A percentile compares a stretch with the other conserved stretches of the same genome.
These are phyloP conservation scores for Cryptosporidium viatorum DNA, from an alignment of 169 alveolate species.

Conservation along the genomic window DNA sequence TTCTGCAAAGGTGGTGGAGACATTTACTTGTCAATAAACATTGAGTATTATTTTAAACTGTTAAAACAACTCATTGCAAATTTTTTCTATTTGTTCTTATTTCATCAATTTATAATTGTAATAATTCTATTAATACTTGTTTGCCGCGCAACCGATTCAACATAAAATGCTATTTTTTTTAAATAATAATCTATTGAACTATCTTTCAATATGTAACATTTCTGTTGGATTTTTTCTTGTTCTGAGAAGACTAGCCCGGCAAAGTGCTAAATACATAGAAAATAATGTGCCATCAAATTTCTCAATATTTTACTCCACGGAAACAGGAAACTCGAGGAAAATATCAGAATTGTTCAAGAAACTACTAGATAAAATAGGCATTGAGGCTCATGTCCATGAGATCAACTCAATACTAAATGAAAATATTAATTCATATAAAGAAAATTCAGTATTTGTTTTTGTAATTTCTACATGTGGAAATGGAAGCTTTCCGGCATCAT, in stretches of 20 bases:
- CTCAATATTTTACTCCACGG: constrained; percentile 49
- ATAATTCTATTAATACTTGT: neutral
- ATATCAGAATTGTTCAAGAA: constrained; percentile 13
- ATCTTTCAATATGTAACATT: constrained; percentile 31
- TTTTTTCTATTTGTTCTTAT: too few species aligned
- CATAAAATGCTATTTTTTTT: neutral
- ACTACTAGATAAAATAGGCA: neutral
- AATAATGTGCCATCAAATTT: neutral
- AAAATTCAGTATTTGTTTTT: neutral
- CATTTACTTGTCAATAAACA: neutral
- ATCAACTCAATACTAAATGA: constrained; percentile 3
- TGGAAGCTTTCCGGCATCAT: constrained; percentile 45
- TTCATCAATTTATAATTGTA: too few species aligned
- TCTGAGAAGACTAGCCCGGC: neutral
- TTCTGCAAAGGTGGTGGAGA: constrained; percentile 72
- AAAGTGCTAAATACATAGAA: neutral
- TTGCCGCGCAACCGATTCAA: neutral
- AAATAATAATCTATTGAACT: neutral
- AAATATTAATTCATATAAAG: too few species aligned
- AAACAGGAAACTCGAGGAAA: constrained; percentile 61
- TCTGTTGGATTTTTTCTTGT: constrained; percentile 10
- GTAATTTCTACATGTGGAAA: constrained; percentile 62
- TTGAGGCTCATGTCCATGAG: constrained; percentile 11
- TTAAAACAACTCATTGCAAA: neutral
- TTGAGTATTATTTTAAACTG: neutral